Conservation (phyloP, 768 basidiomycete species). For the Naganishia onofrii region DNA sequence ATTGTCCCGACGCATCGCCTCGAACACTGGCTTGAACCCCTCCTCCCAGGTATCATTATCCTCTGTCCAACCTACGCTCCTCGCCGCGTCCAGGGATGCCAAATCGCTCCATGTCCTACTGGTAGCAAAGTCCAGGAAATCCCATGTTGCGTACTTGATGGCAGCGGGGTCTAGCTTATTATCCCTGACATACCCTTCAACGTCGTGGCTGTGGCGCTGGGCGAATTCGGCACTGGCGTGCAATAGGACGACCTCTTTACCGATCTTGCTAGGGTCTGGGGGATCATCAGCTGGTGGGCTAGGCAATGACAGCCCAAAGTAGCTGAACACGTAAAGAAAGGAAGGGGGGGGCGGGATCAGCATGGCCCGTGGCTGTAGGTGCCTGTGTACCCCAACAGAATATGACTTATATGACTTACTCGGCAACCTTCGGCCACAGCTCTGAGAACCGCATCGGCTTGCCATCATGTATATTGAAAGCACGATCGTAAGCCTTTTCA, state of each 20-base stretch:
- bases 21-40: not conserved
- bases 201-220: not conserved
- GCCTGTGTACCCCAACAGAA: no score
- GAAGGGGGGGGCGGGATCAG: no score
- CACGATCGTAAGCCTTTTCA: not conserved
- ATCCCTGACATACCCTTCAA: not conserved
- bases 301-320: not conserved
- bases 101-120: slow-evolving; percentile 1
- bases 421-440: slow-evolving; percentile 1
- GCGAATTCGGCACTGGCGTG: not conserved
- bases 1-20: not conserved
- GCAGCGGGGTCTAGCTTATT: not conserved
- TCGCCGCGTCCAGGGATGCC: slow-evolving; percentile 1
- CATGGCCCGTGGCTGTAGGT: no score
- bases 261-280: not conserved
- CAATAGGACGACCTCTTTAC: slow-evolving; percentile 2
- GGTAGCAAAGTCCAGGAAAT: slow-evolving; percentile 3
- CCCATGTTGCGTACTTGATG: not conserved
- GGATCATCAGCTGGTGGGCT: not conserved
- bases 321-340: not conserved
- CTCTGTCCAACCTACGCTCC: not conserved
- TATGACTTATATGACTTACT: slow-evolving; percentile 1
- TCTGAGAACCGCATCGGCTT: slow-evolving; percentile 6
- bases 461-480: slow-evolving; percentile 8
- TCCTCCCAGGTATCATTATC: not conserved